These are phyloP conservation scores for Coprinellus aureogranulatus DNA, from an alignment of 768 basidiomycete genomes.

Conservation along the genomic window DNA sequence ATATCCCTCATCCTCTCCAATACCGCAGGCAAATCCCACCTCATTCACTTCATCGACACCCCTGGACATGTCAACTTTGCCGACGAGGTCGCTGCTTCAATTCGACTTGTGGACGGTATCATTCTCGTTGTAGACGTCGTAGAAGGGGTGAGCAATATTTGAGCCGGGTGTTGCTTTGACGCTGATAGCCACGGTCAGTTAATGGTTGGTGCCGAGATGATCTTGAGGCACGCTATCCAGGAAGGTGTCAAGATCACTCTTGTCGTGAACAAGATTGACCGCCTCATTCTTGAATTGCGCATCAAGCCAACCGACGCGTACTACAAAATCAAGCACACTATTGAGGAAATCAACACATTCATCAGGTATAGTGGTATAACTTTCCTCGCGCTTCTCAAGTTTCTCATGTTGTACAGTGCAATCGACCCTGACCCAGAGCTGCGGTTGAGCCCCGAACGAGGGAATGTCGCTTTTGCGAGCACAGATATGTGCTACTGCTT, in stretches of 20 bases:
- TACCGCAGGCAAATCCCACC: conserved; percentile 87
- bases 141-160: conserved; percentile 72
- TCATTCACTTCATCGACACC: conserved; percentile 93
- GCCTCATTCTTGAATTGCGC: conserved; percentile 92
- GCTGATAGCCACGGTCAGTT: conserved; percentile 44
- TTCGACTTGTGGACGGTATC: conserved; percentile 87
- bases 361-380: conserved; percentile 68
- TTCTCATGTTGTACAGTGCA: conserved; percentile 36
- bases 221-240: conserved; percentile 86
- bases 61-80: conserved; percentile 98
- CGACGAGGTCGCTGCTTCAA: conserved; percentile 91
- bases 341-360: conserved; percentile 96
- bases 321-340: conserved; percentile 98
- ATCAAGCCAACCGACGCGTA: conserved; percentile 95
- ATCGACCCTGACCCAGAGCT: conserved; percentile 88
- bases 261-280: conserved; percentile 96
- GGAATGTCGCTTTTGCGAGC: conserved; percentile 96
- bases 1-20: conserved; percentile 89
- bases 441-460: conserved; percentile 88
- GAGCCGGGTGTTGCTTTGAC: conserved; percentile 6
- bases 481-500: conserved; percentile 99
- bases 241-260: conserved; percentile 88
- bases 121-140: conserved; percentile 96
- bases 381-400: background rate
- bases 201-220: conserved; percentile 89